Evolutionary conservation across 2,329 filamentous ascomycete genomes (phyloP), one percentile per base, ranked within the genome.

Genomic region (Ascosphaera apis): DNA sequence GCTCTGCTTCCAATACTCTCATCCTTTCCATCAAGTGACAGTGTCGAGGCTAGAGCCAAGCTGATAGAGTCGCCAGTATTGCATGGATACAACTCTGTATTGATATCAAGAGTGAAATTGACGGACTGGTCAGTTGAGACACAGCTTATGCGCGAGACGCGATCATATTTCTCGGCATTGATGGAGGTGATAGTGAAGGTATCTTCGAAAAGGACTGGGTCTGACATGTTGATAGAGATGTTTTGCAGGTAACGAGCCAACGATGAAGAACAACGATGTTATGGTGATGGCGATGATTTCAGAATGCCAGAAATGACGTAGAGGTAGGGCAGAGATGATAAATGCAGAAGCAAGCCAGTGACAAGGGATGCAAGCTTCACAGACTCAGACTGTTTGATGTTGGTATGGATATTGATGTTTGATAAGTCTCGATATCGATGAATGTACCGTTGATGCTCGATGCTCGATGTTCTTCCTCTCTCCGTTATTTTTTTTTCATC

Each of bases 121-220:
- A 78, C 80, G 43, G 71, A 65, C 47, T 68, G 69, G 58, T 91
- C 82, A 45, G 68, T 65, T 16, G 77, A 86, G 36, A 68, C 78
- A 51, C 72, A 83, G 37, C 64, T 71, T 51, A 95, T 71, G 46
- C 88, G 86, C 37, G 81, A 78, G 17, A 93, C 86, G 44, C 86
- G 81, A 61, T 95, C 88, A 60, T 98, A 98, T 61, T 93, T 92
- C 50, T 75, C 69, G 50, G 74, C 68, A 61, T 92, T 79, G 54
- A 82, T 63, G 37, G 69, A 60, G 45, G 72, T 86, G 48, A 95
- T 67, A 41, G 69, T 78, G 67, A 95, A 93, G 49, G 71, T 76
- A 53, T 91, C 83, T 60, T 93, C 83, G 61, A 91, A 91, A 56
- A 95, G 79, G 50, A 88, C 76, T 39, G 84, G 76, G 61, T 95